A percentile compares a stretch with the other conserved stretches of the same genome.
phyloP scores from a whole-genome alignment of 352 stramenopile species.

The Phytophthora uliginosa region DNA sequence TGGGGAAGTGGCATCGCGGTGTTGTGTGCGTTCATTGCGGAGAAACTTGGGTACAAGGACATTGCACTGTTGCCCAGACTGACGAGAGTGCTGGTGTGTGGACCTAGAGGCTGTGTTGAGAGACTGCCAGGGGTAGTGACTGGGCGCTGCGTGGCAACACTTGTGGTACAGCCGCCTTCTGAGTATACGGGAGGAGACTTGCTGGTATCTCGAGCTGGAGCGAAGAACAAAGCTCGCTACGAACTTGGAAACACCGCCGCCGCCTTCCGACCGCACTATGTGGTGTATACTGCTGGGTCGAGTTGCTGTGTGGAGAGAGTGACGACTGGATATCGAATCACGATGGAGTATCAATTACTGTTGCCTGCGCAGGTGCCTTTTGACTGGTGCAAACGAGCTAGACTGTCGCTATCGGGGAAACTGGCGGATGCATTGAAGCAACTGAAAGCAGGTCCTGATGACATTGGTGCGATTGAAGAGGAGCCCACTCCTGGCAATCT shows the following conservation, averaged over 20 bases:
- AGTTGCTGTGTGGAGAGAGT: constrained; percentile 9
- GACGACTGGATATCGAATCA: constrained; percentile 11
- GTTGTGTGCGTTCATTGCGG: constrained; percentile 7
- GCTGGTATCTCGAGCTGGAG: background rate
- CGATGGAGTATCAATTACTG: constrained; percentile 9
- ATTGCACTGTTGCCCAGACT: constrained; percentile 4
- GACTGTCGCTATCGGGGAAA: background rate
- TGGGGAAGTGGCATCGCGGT: constrained; percentile 10
- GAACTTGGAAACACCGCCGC: background rate
- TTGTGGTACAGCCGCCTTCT: constrained; percentile 16
- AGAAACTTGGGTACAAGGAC: constrained; percentile 14
- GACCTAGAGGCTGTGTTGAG: background rate
- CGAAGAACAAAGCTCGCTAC: background rate
- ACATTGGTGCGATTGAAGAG: background rate
- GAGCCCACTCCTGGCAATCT: background rate
- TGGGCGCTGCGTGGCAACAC: constrained; percentile 7
- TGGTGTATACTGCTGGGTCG: constrained; percentile 8
- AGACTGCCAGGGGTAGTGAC: background rate
- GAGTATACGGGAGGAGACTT: constrained; percentile 12
- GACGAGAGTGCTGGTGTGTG: constrained; percentile 16
- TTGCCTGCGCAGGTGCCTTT: background rate
- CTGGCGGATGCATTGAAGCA: constrained; percentile 3
- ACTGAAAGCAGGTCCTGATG: background rate
- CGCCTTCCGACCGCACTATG: constrained; percentile 18
- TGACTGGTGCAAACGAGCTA: background rate